Conservation (phyloP, 2,329 filamentous ascomycete species). For the Neofusicoccum parvum region DNA sequence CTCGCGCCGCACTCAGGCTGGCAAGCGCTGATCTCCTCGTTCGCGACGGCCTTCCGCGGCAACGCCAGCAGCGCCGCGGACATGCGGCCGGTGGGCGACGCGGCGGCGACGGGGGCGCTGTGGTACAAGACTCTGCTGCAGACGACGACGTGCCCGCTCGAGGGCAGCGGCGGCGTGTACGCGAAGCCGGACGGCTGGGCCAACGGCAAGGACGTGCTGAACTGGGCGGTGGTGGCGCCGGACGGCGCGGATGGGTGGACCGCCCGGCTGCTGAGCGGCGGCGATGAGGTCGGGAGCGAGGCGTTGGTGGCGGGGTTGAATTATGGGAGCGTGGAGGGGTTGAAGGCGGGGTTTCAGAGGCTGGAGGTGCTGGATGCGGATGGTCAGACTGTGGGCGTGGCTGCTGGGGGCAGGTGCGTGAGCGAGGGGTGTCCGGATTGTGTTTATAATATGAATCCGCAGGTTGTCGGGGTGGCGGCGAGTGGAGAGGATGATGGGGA, state of each 20-base stretch:
- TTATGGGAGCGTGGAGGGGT: background rate
- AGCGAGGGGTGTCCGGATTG: constrained; percentile 10
- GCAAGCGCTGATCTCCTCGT: constrained; percentile 40
- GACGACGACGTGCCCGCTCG: background rate
- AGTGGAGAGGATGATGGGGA: background rate
- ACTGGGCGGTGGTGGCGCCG: background rate
- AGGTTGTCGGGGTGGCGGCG: constrained; percentile 3
- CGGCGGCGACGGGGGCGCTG: background rate
- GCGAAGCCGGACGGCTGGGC: constrained; percentile 4
- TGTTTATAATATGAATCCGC: constrained; percentile 21
- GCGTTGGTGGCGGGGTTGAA: background rate
- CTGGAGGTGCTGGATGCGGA: constrained; percentile 1
- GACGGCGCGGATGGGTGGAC: background rate
- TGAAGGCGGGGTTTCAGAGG: background rate
- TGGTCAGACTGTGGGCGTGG: background rate
- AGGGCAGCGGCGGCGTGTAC: constrained; percentile 1
- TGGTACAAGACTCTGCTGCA: constrained; percentile 15
- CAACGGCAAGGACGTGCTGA: background rate
- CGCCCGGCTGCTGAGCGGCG: background rate
- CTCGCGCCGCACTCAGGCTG: constrained; percentile 35
- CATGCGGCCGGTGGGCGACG: background rate
- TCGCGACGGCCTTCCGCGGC: constrained; percentile 39
- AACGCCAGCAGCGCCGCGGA: constrained; percentile 2
- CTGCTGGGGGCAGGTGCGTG: background rate
- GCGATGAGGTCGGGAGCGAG: background rate